Evolutionary conservation across 345 rosid species (phyloP), one percentile per base, ranked within the genome.

Genomic region (Arabis alpina): DNA sequence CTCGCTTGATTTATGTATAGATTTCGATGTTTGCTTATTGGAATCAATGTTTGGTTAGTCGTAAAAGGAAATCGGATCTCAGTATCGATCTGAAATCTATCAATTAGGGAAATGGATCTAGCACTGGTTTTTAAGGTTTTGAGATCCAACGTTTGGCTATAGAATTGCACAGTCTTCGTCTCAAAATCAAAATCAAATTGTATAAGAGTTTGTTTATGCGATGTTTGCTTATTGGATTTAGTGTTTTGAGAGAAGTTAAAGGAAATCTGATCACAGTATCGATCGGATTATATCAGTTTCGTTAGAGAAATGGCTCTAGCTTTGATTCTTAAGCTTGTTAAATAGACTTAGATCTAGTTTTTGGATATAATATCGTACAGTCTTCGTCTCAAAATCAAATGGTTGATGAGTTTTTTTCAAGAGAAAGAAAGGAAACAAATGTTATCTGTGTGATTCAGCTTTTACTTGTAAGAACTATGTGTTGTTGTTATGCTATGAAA

Each of bases 21-120:
- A 32, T 70, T 24, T 2, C 8, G 24, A 4, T 44, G 32, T 56
- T 56, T 19, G 13, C 6, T 77, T 48, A 64, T 49, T 52, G 44
- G 42, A 53, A 58, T 67, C 28, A 4, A 3, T 28, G n/a, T 14
- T 15, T 8, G 8, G 52, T 44, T 47, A 23, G 4, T 14, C 19
- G n/a, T 55, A 36, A 8, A 54, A 48, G 8, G 32, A 15, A 43
- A 62, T 64, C 50, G 27, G 51, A 54, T 64, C 61, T 6, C 43
- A 40, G 7, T 27, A 30, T 36, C 6, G 30, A 49, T 57, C 30
- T 19, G 12, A 7, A 14, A 34, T 48, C 2, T 24, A 47, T 43
- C 6, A 43, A 30, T 30, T 41, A 32, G 8, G 34, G 23, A 44
- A 16, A 52, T 40, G 34, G 49, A 3, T 12, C 13, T 45, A 36